Percentiles rank a stretch among this genome's conserved stretches.
Evolutionary conservation across 2,329 filamentous ascomycete species (phyloP).

Genomic region (Xylogone sp.): DNA sequence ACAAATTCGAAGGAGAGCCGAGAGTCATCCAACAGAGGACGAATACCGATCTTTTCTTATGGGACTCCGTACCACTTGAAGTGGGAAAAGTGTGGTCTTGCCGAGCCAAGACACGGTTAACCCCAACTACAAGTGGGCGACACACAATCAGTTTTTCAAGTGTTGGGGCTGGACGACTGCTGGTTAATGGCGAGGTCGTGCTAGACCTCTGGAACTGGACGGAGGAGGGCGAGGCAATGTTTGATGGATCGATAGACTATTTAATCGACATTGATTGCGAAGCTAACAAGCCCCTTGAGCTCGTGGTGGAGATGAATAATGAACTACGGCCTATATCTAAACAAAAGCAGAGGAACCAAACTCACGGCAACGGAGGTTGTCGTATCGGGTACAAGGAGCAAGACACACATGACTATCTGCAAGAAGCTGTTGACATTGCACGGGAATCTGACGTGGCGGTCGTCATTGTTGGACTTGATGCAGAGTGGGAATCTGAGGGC

Average conservation of each 20-base stretch:
- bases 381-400: slow-evolving; percentile 69
- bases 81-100: slow-evolving; percentile 59
- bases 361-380: slow-evolving; percentile 67
- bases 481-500: slow-evolving; percentile 73
- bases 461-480: slow-evolving; percentile 65
- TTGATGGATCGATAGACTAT: slow-evolving; percentile 63
- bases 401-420: slow-evolving; percentile 55
- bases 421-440: slow-evolving; percentile 61
- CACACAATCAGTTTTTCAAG: slow-evolving; percentile 67
- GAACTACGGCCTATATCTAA: slow-evolving; percentile 60
- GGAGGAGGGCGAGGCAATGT: slow-evolving; percentile 67
- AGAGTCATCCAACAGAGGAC: slow-evolving; percentile 53
- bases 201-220: slow-evolving; percentile 68
- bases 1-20: slow-evolving; percentile 56
- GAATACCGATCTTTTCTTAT: slow-evolving; percentile 66
- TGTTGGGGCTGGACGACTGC: slow-evolving; percentile 60
- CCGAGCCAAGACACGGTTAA: slow-evolving; percentile 49
- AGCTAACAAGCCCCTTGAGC: slow-evolving; percentile 54
- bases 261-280: slow-evolving; percentile 57
- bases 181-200: slow-evolving; percentile 54
- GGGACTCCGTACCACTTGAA: slow-evolving; percentile 63
- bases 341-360: slow-evolving; percentile 51
- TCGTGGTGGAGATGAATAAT: slow-evolving; percentile 63
- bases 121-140: slow-evolving; percentile 53
- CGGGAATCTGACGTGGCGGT: slow-evolving; percentile 62